A percentile compares a stretch with the other conserved stretches of the same genome.
phyloP scores from a whole-genome alignment of 2,329 filamentous ascomycete species.

The Aureobasidium sp. region DNA sequence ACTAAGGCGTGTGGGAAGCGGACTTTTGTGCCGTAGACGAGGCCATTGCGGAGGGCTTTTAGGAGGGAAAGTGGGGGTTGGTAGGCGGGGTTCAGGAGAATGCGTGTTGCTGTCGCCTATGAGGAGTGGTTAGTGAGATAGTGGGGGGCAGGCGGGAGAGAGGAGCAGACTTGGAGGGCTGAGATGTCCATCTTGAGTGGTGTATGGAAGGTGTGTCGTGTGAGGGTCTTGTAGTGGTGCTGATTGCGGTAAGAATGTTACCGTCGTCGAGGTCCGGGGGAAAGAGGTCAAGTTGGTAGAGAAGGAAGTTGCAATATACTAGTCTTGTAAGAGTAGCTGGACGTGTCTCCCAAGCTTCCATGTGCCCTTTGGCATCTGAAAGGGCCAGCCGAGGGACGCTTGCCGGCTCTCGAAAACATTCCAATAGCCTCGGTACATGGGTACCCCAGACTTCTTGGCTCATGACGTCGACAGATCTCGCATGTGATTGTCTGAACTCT shows the following conservation, averaged over 20 bases:
- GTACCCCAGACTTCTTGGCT: conserved; percentile 8
- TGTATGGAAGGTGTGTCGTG: neutral
- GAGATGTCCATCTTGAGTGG: conserved; percentile 18
- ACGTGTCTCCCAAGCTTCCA: neutral
- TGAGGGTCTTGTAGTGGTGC: neutral
- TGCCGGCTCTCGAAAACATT: conserved; percentile 8
- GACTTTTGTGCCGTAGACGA: conserved; percentile 97
- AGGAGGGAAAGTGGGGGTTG: conserved; percentile 86
- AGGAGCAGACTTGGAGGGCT: conserved; percentile 2
- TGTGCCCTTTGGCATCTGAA: conserved; percentile 13
- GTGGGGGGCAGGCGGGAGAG: no score
- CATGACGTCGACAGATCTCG: neutral
- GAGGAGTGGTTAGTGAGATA: neutral
- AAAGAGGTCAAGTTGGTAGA: neutral
- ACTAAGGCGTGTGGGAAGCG: conserved; percentile 98
- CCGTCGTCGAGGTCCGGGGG: neutral
- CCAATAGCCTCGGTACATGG: conserved; percentile 2
- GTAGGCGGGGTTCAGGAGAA: conserved; percentile 85
- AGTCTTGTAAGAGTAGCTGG: neutral
- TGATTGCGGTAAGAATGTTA: no score
- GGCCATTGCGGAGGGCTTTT: conserved; percentile 96
- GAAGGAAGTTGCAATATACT: neutral
- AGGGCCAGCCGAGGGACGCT: conserved; percentile 1
- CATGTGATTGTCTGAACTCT: conserved; percentile 12
- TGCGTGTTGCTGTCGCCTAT: conserved; percentile 75